Base-by-base conservation (phyloP, 1,284 basidiomycete genomes). In the Tilletia indica region DNA sequence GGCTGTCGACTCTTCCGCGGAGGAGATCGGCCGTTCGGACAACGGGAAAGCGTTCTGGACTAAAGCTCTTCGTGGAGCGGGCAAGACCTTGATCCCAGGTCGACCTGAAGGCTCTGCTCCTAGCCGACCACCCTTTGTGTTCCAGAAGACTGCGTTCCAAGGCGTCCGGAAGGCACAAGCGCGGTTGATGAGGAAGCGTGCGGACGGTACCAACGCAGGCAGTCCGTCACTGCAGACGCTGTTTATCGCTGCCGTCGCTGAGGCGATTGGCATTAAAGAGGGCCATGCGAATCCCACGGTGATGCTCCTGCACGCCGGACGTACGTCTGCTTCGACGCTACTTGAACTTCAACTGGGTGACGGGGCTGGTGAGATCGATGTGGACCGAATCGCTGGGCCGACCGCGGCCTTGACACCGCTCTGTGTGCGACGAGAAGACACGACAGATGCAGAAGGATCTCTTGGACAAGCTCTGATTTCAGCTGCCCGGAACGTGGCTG, bases 221-320 rank as follows among this genome's bases (percentile, higher is more conserved):
- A 38, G 61, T 16, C 19, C 42, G 0, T 64, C 61, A 5, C 36
- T 64, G 12, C 61, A 64, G 36, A 38, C 31, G 6, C 34, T 64
- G 36, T 64, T 64, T 36, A 64, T 64, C 14, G 61, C 61, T 19
- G 61, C 61, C 9, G 61, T 64, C 34, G 38, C 61, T 42, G 61
- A 34, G 19, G 16, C 61, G 1, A 64, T 64, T 16, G 61, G 61
- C 19, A 12, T 36, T 14, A 25, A 3, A 6, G 31, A 36, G 38
- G 6, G 36, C 19, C 31, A 39, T 25, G 8, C 36, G 14, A 64
- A 34, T 12, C 61, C 61, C 4, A 39, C 61, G 31, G 3, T 64
- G 34, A 64, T 64, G 61, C 34, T 64, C 36, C 61, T 64, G 34
- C 61, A 64, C n/a, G 61, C 61, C 19, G 61, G 61, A 19, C 61